Conservation (phyloP, 2,329 filamentous ascomycete species). For the Aureobasidium sp. region DNA sequence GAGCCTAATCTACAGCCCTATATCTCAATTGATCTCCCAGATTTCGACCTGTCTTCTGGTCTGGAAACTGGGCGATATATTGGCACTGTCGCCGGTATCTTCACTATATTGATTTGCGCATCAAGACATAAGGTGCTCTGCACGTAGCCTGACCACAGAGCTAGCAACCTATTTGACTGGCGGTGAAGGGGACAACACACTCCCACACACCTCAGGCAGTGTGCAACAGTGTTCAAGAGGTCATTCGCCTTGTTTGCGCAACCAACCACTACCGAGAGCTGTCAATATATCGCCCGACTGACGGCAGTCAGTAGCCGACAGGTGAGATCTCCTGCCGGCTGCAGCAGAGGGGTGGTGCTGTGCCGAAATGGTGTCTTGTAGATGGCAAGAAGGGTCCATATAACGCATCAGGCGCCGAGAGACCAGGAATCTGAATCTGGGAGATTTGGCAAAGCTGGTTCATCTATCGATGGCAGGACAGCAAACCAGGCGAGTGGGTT, state of each 20-base stretch:
- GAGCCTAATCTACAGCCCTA: slow-evolving; percentile 15
- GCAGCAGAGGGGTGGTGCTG: not conserved
- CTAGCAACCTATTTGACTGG: slow-evolving; percentile 3
- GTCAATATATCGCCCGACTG: not conserved
- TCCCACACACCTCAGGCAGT: slow-evolving; percentile 1
- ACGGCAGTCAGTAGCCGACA: slow-evolving; percentile 10
- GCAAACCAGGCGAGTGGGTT: slow-evolving; percentile 14
- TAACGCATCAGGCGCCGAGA: slow-evolving; percentile 2
- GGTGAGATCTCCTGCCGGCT: slow-evolving; percentile 1
- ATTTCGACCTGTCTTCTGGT: not conserved
- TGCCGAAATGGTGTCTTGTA: not conserved
- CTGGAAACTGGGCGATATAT: slow-evolving; percentile 9
- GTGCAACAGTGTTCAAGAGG: slow-evolving; percentile 4
- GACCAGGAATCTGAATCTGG: slow-evolving; percentile 1
- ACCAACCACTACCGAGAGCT: slow-evolving; percentile 9
- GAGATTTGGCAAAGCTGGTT: not conserved
- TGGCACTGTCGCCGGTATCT: not conserved
- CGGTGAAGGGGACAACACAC: slow-evolving; percentile 12
- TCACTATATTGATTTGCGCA: slow-evolving; percentile 5
- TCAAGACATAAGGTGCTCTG: slow-evolving; percentile 1
- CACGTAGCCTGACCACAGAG: slow-evolving; percentile 2
- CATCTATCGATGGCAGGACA: slow-evolving; percentile 10
- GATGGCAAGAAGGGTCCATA: slow-evolving; percentile 5
- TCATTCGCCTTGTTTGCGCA: slow-evolving; percentile 6
- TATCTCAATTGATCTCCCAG: slow-evolving; percentile 10